Percentiles rank a stretch among this genome's conserved stretches.
These are phyloP conservation scores for Discostella stelligeroides DNA, from an alignment of 108 stramenopile species.

Conservation along the genomic window DNA sequence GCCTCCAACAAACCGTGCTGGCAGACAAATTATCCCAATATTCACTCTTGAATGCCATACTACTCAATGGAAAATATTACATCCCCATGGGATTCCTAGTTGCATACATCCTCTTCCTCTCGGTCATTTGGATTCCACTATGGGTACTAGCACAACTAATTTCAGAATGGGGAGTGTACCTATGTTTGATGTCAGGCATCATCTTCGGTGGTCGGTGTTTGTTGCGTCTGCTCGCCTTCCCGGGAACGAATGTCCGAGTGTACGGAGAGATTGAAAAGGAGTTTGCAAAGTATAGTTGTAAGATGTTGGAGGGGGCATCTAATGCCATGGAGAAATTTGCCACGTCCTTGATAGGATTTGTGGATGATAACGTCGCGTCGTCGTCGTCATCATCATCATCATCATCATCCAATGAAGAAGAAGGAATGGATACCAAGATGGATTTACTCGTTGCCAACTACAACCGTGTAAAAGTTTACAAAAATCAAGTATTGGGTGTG, in stretches of 20 bases:
- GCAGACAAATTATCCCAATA: slow-evolving; percentile 27
- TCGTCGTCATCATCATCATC: not conserved
- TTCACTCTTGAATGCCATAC: not conserved
- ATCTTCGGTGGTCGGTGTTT: slow-evolving; percentile 62
- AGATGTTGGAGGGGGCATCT: slow-evolving; percentile 61
- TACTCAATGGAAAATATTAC: too few species aligned
- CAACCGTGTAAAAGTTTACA: slow-evolving; percentile 64
- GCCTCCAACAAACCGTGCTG: slow-evolving; percentile 27
- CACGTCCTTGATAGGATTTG: not conserved
- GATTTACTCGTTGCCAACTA: slow-evolving; percentile 55
- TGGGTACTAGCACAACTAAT: slow-evolving; percentile 53
- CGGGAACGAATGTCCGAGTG: slow-evolving; percentile 72
- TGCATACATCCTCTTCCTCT: slow-evolving; percentile 28
- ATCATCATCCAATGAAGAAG: not conserved
- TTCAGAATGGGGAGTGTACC: slow-evolving; percentile 75
- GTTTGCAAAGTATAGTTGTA: slow-evolving; percentile 79
- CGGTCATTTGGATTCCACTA: slow-evolving; percentile 59
- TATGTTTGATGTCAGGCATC: slow-evolving; percentile 18
- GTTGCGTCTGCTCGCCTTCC: slow-evolving; percentile 82
- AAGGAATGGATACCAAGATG: slow-evolving; percentile 9
- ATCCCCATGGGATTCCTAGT: too few species aligned
- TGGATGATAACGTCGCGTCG: not conserved
- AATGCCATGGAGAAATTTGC: slow-evolving; percentile 57
- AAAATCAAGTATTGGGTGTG: slow-evolving; percentile 74
- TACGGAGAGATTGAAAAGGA: slow-evolving; percentile 78